Conservation (phyloP, 2,329 filamentous ascomycete genomes). For the Aspergillus cejpii region DNA sequence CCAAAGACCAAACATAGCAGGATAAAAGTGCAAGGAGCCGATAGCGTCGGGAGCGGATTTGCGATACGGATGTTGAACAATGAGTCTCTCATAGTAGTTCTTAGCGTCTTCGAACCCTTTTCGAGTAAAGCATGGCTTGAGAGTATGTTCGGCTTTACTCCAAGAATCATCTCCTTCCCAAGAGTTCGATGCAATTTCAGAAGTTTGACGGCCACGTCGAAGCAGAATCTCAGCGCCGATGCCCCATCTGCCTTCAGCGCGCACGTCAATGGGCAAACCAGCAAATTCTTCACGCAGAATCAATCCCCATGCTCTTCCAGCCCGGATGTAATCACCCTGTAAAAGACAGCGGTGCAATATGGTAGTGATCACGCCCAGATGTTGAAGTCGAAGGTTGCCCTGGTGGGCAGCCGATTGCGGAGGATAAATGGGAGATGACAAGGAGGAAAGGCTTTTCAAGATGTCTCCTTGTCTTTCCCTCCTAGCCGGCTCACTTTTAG, state of each 20-base stretch:
- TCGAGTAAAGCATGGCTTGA: constrained; percentile 35
- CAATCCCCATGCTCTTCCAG: constrained; percentile 67
- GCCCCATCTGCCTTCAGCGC: constrained; percentile 66
- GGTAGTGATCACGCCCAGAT: constrained; percentile 61
- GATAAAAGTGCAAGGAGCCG: constrained; percentile 70
- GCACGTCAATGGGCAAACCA: constrained; percentile 59
- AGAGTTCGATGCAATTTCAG: constrained; percentile 8
- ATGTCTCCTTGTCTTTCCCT: constrained; percentile 16
- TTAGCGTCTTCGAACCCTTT: constrained; percentile 53
- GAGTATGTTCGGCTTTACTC: constrained; percentile 1
- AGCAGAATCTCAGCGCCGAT: constrained; percentile 80
- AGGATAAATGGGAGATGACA: constrained; percentile 32
- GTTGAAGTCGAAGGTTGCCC: constrained; percentile 41
- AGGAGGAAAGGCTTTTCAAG: constrained; percentile 24
- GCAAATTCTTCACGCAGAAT: constrained; percentile 57
- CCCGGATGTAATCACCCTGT: constrained; percentile 62
- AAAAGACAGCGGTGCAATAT: constrained; percentile 67
- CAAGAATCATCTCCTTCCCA: constrained; percentile 1
- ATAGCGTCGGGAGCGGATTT: constrained; percentile 52
- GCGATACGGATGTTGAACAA: constrained; percentile 68
- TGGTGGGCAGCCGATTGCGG: constrained; percentile 29
- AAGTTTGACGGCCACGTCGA: constrained; percentile 41
- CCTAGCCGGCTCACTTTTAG: constrained; percentile 9
- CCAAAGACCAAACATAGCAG: constrained; percentile 73
- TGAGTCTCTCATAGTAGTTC: constrained; percentile 70